These are phyloP conservation scores for Rhizopogon roseolus DNA, from an alignment of 768 basidiomycete genomes.

Conservation along the genomic window DNA sequence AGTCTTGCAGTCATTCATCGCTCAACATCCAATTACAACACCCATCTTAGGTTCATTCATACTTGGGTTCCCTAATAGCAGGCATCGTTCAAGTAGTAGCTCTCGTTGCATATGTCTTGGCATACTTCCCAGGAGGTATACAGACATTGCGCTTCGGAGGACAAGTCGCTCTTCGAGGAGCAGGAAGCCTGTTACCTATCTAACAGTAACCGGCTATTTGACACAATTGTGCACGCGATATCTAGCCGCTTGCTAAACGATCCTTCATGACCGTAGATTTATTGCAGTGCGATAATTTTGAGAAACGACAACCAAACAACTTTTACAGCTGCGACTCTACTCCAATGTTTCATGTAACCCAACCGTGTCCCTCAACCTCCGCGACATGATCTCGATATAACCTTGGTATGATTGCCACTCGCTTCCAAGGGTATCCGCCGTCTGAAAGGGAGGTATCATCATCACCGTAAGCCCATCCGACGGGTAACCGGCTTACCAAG, in stretches of 20 bases:
- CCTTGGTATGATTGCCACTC: slow-evolving; percentile 62
- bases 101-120: slow-evolving; percentile 83
- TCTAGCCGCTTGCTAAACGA: neutral
- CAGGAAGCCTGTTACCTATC: slow-evolving; percentile 76
- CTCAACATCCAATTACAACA: neutral
- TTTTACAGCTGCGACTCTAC: slow-evolving; percentile 2
- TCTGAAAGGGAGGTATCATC: slow-evolving; percentile 26
- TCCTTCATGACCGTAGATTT: neutral
- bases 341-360: slow-evolving; percentile 45
- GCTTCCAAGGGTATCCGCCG: slow-evolving; percentile 37
- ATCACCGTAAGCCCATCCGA: slow-evolving; percentile 16
- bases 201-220: slow-evolving; percentile 28
- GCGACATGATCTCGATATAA: slow-evolving; percentile 74
- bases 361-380: slow-evolving; percentile 60
- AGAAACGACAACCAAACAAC: neutral
- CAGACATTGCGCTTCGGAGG: slow-evolving; percentile 79
- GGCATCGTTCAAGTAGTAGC: slow-evolving; percentile 80
- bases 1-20: slow-evolving; percentile 22
- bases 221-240: neutral
- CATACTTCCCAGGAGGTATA: slow-evolving; percentile 91
- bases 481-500: slow-evolving; percentile 31
- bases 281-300: neutral
- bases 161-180: slow-evolving; percentile 78
- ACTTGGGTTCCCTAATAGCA: slow-evolving; percentile 78
- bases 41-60: slow-evolving; percentile 65